phyloP scores from a whole-genome alignment of 169 alveolate species.

The Neospora caninum region DNA sequence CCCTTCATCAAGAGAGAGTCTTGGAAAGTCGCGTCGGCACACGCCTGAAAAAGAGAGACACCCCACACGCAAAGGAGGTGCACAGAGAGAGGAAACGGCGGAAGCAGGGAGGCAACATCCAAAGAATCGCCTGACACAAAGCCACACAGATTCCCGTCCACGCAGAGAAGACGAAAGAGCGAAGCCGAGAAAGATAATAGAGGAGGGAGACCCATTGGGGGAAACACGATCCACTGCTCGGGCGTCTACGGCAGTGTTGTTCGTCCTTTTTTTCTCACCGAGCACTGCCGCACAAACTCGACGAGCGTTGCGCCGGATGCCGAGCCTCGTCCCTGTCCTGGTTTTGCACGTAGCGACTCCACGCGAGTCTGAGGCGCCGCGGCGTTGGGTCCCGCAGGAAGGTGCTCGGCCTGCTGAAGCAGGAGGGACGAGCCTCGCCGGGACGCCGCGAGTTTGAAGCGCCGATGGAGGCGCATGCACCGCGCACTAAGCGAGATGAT shows the following conservation, averaged over 20 bases:
- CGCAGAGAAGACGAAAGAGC: not conserved
- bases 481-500: not conserved
- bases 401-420: not conserved
- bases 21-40: not conserved
- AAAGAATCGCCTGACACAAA: not conserved
- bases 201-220: not conserved
- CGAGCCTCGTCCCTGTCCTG: not conserved
- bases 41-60: not conserved
- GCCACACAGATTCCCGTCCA: not conserved
- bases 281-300: not conserved
- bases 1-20: constrained; percentile 14
- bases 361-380: not conserved
- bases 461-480: constrained; percentile 22
- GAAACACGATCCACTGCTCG: too few relatives aligned
- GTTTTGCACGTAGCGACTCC: not conserved
- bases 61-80: not conserved
- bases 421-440: constrained; percentile 22
- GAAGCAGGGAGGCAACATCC: not conserved
- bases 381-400: not conserved
- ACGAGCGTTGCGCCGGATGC: not conserved
- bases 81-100: not conserved
- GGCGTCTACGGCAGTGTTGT: not conserved
- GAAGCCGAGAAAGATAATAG: not conserved
- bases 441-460: not conserved
- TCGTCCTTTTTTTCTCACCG: not conserved